phyloP scores from a whole-genome alignment of 441 rosid species.

The Metrosideros polymorpha region DNA sequence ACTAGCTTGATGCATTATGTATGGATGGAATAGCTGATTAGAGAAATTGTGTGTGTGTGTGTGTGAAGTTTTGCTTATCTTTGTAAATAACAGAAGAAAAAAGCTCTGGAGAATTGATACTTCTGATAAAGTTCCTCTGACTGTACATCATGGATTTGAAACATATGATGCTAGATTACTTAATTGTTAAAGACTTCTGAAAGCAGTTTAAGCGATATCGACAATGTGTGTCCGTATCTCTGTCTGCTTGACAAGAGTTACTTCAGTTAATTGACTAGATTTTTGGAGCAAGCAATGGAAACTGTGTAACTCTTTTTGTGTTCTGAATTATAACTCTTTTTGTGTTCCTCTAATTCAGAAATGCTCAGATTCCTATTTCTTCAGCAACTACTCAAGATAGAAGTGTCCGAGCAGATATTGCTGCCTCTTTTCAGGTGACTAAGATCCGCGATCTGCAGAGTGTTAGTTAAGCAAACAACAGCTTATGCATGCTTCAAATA shows the following conservation, averaged over 20 bases:
- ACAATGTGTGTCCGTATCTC: neutral
- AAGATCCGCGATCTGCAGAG: neutral
- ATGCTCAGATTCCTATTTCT: slow-evolving; percentile 56
- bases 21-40: neutral
- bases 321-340: too few species aligned
- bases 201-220: neutral
- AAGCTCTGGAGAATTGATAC: neutral
- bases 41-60: fast-evolving
- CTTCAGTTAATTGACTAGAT: neutral
- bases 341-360: slow-evolving; percentile 24
- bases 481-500: neutral
- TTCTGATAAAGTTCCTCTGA: neutral
- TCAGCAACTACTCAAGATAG: slow-evolving; percentile 64
- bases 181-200: neutral
- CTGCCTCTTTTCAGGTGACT: slow-evolving; percentile 91
- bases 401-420: slow-evolving; percentile 76
- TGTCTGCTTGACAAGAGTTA: neutral
- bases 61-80: neutral
- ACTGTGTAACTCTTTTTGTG: neutral
- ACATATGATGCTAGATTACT: neutral
- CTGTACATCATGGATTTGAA: neutral
- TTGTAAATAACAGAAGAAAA: neutral
- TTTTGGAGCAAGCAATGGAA: neutral
- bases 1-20: neutral
- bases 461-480: neutral